Evolutionary conservation across 352 stramenopile genomes (phyloP), one percentile per base, ranked within the genome.

Genomic region (Pythium dissotocum): DNA sequence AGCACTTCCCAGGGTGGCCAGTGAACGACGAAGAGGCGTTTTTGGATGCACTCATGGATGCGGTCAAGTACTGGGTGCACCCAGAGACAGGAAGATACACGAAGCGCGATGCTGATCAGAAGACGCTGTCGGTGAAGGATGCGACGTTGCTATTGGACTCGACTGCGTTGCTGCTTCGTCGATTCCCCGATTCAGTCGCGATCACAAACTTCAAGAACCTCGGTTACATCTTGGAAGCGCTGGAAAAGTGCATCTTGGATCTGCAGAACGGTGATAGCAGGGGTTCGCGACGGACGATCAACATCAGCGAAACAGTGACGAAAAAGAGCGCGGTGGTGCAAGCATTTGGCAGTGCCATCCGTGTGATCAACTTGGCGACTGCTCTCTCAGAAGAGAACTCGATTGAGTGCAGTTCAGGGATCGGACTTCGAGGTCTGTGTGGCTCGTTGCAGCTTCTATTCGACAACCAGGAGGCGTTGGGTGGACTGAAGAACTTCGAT

Each of bases 21-120:
- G 94, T 96, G 46, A 94, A 94, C 65, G 84, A 94, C 52, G 86
- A 91, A 54, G 46, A 79, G 48, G 82, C 88, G 24, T 95, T 95
- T 57, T 64, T 95, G 42, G 72, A 78, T 2, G 75, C 88, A 10
- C 61, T 95, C 8, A 76, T 93, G 71, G 88, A 95, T 61, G 87
- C 85, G 4, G 82, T 95, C 63, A 77, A 86, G 18, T 83, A 78
- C 8, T 95, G 85, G 85, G 82, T 93, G 13, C 85, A 91, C 62
- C 88, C 88, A 8, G 82, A 76, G 51, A 71, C 77, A 28, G 52
- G 84, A 36, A 61, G 83, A 55, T 84, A 77, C 6, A 51, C 63
- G 33, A 74, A 78, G 46, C 80, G 78, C 40, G 71, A 67, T 2
- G 72, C 81, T 53, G 85, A 79, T 6, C 82, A 80, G 3, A 94